These are phyloP conservation scores for Boletus edulis DNA, from an alignment of 768 basidiomycete genomes.

Conservation along the genomic window DNA sequence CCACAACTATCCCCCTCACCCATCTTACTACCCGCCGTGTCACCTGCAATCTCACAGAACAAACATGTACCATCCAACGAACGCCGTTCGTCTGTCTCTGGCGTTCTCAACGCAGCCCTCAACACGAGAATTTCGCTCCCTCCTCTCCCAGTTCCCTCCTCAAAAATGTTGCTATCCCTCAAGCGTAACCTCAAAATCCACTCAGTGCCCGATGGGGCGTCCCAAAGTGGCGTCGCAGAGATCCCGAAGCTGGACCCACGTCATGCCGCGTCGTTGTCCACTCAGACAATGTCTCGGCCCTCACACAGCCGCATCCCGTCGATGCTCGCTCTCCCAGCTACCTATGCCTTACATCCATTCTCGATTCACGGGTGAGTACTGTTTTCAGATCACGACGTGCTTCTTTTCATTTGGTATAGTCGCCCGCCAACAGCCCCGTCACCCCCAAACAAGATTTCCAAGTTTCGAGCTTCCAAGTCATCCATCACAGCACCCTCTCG, in stretches of 20 bases:
- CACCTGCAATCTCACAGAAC: slow-evolving; percentile 9
- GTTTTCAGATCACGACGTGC: neutral
- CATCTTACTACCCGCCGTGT: slow-evolving; percentile 19
- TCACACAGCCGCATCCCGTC: slow-evolving; percentile 10
- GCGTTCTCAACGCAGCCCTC: slow-evolving; percentile 25
- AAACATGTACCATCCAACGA: slow-evolving; percentile 6
- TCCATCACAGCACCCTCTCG: slow-evolving; percentile 4
- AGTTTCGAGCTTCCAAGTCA: slow-evolving; percentile 6
- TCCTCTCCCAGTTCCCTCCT: slow-evolving; percentile 15
- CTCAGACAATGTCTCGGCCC: neutral
- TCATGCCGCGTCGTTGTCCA: neutral
- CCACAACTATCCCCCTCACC: slow-evolving; percentile 39
- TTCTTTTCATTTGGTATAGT: slow-evolving; percentile 8
- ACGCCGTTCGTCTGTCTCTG: slow-evolving; percentile 17
- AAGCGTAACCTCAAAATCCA: slow-evolving; percentile 18
- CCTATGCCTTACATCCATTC: slow-evolving; percentile 19
- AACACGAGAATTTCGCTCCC: slow-evolving; percentile 15
- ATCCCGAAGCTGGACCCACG: slow-evolving; percentile 1
- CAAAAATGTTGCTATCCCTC: slow-evolving; percentile 19
- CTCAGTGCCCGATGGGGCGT: neutral
- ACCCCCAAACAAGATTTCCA: slow-evolving; percentile 14
- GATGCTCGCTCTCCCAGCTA: slow-evolving; percentile 3
- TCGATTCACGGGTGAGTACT: slow-evolving; percentile 12
- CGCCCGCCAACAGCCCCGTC: slow-evolving; percentile 19
- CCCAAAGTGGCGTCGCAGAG: neutral